These are phyloP conservation scores for Penicillium sp. DNA, from an alignment of 2,329 filamentous ascomycete species.

Conservation along the genomic window DNA sequence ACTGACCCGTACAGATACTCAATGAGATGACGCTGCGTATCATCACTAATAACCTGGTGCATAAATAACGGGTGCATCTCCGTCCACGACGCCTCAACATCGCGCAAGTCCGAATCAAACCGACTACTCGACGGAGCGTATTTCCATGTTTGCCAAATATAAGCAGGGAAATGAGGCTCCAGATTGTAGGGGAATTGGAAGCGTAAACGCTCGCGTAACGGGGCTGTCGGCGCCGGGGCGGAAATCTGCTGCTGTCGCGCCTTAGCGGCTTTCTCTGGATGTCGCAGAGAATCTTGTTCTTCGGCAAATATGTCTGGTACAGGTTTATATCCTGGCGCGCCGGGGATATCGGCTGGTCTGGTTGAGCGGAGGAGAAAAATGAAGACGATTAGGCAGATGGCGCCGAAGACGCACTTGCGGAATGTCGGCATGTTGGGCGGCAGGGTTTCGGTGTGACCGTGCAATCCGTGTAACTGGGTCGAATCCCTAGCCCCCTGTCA, in stretches of 20 bases:
- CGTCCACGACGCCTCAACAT: conserved; percentile 88
- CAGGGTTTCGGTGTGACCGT: conserved; percentile 2
- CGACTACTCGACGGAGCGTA: conserved; percentile 75
- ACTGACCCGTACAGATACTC: conserved; percentile 83
- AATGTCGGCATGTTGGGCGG: conserved; percentile 71
- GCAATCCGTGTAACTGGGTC: background rate
- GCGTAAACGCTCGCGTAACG: conserved; percentile 77
- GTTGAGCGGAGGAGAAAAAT: conserved; percentile 71
- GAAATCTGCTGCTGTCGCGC: conserved; percentile 50
- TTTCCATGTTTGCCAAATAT: conserved; percentile 99
- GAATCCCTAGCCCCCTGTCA: conserved; percentile 3
- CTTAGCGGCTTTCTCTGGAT: conserved; percentile 16
- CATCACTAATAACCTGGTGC: conserved; percentile 95
- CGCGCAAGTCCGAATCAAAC: conserved; percentile 75
- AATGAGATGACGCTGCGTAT: conserved; percentile 79
- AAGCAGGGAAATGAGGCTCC: conserved; percentile 86
- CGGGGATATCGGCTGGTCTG: conserved; percentile 49
- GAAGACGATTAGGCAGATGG: conserved; percentile 69
- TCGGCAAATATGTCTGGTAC: conserved; percentile 29
- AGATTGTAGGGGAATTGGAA: conserved; percentile 96
- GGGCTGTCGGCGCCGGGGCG: conserved; percentile 72
- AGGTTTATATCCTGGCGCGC: conserved; percentile 28
- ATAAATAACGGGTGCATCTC: conserved; percentile 86
- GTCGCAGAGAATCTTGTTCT: conserved; percentile 18
- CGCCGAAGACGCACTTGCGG: conserved; percentile 73